Evolutionary conservation across 75 land plant genomes (phyloP), one percentile per base, ranked within the genome.

Genomic region (Picea sitchensis): DNA sequence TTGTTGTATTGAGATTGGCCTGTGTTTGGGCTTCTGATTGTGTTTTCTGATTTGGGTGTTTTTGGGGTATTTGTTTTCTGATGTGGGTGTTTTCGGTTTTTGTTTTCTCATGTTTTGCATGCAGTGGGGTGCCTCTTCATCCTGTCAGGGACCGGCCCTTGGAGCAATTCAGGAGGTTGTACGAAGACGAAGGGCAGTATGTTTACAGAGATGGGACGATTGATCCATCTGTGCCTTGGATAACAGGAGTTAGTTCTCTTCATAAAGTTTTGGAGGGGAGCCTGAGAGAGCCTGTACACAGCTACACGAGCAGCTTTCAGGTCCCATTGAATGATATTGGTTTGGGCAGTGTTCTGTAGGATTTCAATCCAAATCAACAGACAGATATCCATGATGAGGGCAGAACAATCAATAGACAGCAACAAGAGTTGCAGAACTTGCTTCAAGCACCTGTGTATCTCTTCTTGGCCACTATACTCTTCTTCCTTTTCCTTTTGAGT

Each of bases 181-280:
- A 62, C n/a, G 79, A 77, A 5, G 73, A 77, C 8, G 79, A 62
- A 77, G 69, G 79, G 38, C 79, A 61, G 26, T 77, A 77, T 63
- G 64, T 61, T n/a, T 77, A 77, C 79, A 77, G 71, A 61, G 79
- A 77, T n/a, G 79, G 79, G 32, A 77, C 79, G 30, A 18, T 20
- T 18, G 79, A 77, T 11, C 74, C 44, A 23, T 60, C 36, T 60
- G n/a, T 41, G 30, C 54, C 68, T 41, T 77, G 79, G 79, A 77
- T 61, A 34, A 32, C 26, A 54, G 79, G 79, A n/a, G 73, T n/a
- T n/a, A 15, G 30, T 72, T 12, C 76, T 15, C 14, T 75, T 31
- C 60, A 75, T 20, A 58, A 31, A 30, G 76, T 31, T 31, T 56
- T 75, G 60, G 76, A 75, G 60, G 59, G 76, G 9, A 56, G 15